phyloP scores from a whole-genome alignment of 2,329 filamentous ascomycete species.

The Colletotrichum scovillei region DNA sequence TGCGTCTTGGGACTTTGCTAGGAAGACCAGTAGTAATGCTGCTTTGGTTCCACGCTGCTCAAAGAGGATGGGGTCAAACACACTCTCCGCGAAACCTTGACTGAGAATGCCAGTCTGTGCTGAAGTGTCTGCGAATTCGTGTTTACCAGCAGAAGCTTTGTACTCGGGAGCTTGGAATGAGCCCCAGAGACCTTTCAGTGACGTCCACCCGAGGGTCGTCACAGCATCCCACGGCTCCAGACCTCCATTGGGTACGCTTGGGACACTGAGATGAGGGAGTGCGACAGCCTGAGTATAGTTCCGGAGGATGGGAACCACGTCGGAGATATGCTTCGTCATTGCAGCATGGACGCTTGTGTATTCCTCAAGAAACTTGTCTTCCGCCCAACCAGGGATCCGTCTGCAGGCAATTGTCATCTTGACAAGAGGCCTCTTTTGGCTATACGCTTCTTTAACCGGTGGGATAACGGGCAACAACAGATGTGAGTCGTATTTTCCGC shows the following conservation, averaged over 20 bases:
- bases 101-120: not conserved
- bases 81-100: not conserved
- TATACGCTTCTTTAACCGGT: not conserved
- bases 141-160: not conserved
- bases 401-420: not conserved
- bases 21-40: not conserved
- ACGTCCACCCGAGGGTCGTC: conserved; percentile 8
- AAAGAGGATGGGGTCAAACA: not conserved
- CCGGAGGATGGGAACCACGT: not conserved
- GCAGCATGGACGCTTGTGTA: not conserved
- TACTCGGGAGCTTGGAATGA: conserved; percentile 4
- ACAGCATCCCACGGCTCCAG: not conserved
- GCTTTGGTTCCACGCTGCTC: not conserved
- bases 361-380: not conserved
- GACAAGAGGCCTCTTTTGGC: not conserved
- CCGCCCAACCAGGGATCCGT: not conserved
- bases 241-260: not conserved
- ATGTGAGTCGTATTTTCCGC: not conserved
- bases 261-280: not conserved
- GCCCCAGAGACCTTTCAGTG: not conserved
- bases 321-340: not conserved
- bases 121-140: not conserved
- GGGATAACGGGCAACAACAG: not conserved
- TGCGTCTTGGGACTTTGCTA: not conserved
- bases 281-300: conserved; percentile 9